These are phyloP conservation scores for Rhinocladiella similis DNA, from an alignment of 2,329 filamentous ascomycete species.

Conservation along the genomic window DNA sequence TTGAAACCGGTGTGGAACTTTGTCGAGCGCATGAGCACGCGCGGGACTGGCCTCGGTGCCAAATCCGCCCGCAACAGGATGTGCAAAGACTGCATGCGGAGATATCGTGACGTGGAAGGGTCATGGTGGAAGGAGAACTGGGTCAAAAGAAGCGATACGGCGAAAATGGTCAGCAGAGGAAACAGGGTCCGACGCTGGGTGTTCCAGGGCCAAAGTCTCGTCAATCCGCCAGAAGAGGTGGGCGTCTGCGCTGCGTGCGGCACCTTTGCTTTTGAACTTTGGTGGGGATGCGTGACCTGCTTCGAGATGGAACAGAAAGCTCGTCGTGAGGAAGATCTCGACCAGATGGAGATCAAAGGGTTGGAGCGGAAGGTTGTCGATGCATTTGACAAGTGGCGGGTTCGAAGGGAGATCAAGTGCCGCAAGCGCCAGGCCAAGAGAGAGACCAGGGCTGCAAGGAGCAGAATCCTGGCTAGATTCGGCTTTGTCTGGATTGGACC, in stretches of 20 bases:
- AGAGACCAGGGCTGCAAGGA: slow-evolving; percentile 1
- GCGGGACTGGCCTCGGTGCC: slow-evolving; percentile 20
- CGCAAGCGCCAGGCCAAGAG: slow-evolving; percentile 3
- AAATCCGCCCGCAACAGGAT: slow-evolving; percentile 18
- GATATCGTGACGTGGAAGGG: slow-evolving; percentile 21
- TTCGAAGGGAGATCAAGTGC: slow-evolving; percentile 17
- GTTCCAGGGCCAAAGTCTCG: slow-evolving; percentile 15
- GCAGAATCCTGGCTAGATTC: background rate
- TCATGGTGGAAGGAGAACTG: slow-evolving; percentile 26
- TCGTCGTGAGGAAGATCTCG: slow-evolving; percentile 15
- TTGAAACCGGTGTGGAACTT: slow-evolving; percentile 22
- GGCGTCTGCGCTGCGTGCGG: slow-evolving; percentile 23
- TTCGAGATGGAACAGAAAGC: slow-evolving; percentile 22
- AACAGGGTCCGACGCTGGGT: slow-evolving; percentile 14
- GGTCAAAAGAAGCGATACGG: slow-evolving; percentile 19
- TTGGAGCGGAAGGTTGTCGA: slow-evolving; percentile 20
- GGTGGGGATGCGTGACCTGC: slow-evolving; percentile 24
- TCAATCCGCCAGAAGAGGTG: slow-evolving; percentile 21
- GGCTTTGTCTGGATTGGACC: slow-evolving; percentile 7
- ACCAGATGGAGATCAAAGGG: background rate
- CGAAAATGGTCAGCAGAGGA: slow-evolving; percentile 4
- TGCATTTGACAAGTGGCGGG: slow-evolving; percentile 23
- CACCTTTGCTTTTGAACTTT: slow-evolving; percentile 16
- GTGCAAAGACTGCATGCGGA: slow-evolving; percentile 27
- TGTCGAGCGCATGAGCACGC: slow-evolving; percentile 26